phyloP scores from a whole-genome alignment of 495 filamentous ascomycete species.

The Penicillium pancosmium region DNA sequence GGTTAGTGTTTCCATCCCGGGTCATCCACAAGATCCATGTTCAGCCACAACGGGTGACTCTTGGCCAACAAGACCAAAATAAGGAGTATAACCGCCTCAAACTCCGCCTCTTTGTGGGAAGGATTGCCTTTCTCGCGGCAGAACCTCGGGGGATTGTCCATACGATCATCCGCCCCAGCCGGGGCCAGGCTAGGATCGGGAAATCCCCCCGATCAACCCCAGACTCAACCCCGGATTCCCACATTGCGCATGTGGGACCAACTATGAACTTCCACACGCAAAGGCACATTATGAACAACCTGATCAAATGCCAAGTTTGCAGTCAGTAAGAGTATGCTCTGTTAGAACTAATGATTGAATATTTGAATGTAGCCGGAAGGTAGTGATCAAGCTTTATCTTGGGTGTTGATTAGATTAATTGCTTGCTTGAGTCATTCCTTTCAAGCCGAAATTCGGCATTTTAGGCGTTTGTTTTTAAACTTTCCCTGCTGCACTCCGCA shows the following conservation, averaged over 20 bases:
- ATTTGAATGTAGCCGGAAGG: background rate
- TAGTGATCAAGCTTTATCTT: too few relatives aligned
- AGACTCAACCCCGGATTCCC: constrained; percentile 4
- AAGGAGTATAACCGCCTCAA: background rate
- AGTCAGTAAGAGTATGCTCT: too few relatives aligned
- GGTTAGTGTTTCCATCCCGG: background rate
- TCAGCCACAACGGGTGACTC: background rate
- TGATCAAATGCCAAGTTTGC: too few relatives aligned
- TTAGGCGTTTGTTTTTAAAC: background rate
- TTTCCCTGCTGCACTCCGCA: background rate
- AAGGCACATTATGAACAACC: background rate
- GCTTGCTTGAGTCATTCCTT: background rate
- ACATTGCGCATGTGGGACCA: background rate
- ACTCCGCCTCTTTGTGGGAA: background rate
- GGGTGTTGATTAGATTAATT: background rate
- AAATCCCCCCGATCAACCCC: constrained; percentile 1
- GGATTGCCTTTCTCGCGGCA: constrained; percentile 3
- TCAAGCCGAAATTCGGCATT: background rate
- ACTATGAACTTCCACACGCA: background rate
- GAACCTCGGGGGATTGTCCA: constrained; percentile 10
- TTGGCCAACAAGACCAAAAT: background rate
- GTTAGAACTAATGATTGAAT: background rate
- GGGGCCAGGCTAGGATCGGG: background rate
- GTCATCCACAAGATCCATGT: background rate
- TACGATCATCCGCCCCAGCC: background rate